These are phyloP conservation scores for Saturnispora galanensis DNA, from an alignment of 805 yeast genomes.

Conservation along the genomic window DNA sequence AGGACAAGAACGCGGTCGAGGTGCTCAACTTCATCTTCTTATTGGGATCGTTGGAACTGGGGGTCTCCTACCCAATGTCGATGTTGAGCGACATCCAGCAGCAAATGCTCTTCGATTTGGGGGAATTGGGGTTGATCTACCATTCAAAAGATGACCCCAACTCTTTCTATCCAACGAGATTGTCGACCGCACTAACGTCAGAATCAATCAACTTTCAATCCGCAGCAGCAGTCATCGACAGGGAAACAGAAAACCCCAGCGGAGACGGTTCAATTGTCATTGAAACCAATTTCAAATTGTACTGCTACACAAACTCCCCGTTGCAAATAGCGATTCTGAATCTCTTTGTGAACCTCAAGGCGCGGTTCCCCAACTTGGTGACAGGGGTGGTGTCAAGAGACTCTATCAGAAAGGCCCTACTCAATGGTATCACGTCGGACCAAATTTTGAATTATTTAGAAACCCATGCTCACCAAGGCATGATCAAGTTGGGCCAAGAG, in stretches of 20 bases:
- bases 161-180: constrained; percentile 74
- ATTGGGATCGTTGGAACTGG: constrained; percentile 86
- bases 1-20: constrained; percentile 93
- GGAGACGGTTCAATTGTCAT: constrained; percentile 64
- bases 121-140: constrained; percentile 87
- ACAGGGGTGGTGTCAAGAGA: constrained; percentile 91
- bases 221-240: constrained; percentile 68
- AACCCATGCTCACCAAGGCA: constrained; percentile 89
- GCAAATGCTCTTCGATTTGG: constrained; percentile 77
- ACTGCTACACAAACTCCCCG: constrained; percentile 90
- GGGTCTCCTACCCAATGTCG: constrained; percentile 68
- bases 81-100: constrained; percentile 72
- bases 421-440: constrained; percentile 88
- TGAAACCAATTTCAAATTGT: constrained; percentile 88
- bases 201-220: constrained; percentile 64
- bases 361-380: constrained; percentile 86
- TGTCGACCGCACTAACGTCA: constrained; percentile 83
- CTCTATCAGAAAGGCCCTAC: constrained; percentile 73
- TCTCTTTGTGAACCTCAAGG: constrained; percentile 73
- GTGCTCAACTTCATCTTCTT: constrained; percentile 88
- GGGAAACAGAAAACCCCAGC: constrained; percentile 36
- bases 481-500: constrained; percentile 67
- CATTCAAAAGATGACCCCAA: constrained; percentile 37
- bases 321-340: constrained; percentile 88
- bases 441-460: constrained; percentile 85